Base-by-base conservation (phyloP, 768 basidiomycete genomes). In the Phlebiopsis flavidoalba region DNA sequence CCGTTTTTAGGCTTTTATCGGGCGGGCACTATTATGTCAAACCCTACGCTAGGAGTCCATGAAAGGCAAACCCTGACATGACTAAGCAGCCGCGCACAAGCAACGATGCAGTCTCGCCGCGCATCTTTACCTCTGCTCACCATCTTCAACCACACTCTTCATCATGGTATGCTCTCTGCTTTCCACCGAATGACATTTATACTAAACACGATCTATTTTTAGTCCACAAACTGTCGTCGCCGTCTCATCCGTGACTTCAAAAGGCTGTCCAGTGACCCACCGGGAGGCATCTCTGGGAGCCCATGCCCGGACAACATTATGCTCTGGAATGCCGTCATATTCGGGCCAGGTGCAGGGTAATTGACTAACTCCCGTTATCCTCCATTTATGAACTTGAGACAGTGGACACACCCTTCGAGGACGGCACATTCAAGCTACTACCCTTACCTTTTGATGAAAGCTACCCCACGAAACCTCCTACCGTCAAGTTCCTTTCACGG, bases 291-390 rank as follows among this genome's bases (percentile, higher is more conserved):
- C 66, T 95, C 93, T 4, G 97, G 96, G 14, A 95, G 93, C 69
- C 96, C 97, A 70, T 95, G 93, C 71, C 88, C 93, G 2, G 97
- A 98, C 72, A 98, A 98, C 73, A 97, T 99, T 74, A 97, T 98
- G 94, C 82, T 98, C 15, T 99, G 97, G 97, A 99, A 99, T 69
- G 97, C 97, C 1, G 97, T 99, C 60, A 99, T 99, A 64, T 98
- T 99, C 70, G 97, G 97, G 2, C 97, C 97, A 74, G 89, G 96
- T 95, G 61, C 69, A 31, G 24, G 53, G 19, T 51, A 10, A 4
- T 17, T 3, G 22, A 45, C 1, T 14, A 4, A 52, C 2, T 31
- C 4, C 6, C 21, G 35, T n/a, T n/a, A n/a, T 17, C 19, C 12
- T 31, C 24, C 5, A 10, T 3, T 35, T 33, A n/a, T 53, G 52